Percentiles rank a stretch among this genome's conserved stretches.
phyloP scores from a whole-genome alignment of 2,329 filamentous ascomycete species.

The Trichocomaceae sp. region DNA sequence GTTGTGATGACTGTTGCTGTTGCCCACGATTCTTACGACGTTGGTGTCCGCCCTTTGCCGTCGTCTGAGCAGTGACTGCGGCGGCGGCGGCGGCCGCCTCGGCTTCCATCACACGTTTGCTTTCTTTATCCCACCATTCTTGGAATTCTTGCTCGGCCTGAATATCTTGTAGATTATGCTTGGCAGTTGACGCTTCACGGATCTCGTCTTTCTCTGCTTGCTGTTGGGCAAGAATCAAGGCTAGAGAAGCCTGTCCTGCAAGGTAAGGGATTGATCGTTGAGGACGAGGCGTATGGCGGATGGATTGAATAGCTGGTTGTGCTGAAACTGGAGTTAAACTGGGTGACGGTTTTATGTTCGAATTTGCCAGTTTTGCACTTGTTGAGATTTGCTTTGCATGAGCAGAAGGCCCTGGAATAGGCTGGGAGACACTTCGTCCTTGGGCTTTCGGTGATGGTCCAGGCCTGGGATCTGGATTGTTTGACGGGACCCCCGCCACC shows the following conservation, averaged over 20 bases:
- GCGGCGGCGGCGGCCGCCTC: conserved; percentile 18
- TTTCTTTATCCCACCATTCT: conserved; percentile 48
- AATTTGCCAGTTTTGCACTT: conserved; percentile 16
- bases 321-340: conserved; percentile 14
- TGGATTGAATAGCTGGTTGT: conserved; percentile 32
- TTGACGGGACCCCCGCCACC: conserved; percentile 41
- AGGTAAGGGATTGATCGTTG: conserved; percentile 24
- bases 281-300: conserved; percentile 45
- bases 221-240: conserved; percentile 84
- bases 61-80: conserved; percentile 8
- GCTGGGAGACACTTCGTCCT: conserved; percentile 26
- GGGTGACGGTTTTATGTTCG: conserved; percentile 10
- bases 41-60: conserved; percentile 10
- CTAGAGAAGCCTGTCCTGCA: conserved; percentile 55
- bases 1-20: background rate
- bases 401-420: conserved; percentile 25
- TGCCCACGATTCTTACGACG: conserved; percentile 11
- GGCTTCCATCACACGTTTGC: conserved; percentile 30
- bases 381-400: conserved; percentile 39
- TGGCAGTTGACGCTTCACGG: conserved; percentile 70
- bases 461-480: conserved; percentile 6
- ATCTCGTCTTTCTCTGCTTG: conserved; percentile 75
- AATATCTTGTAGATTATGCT: conserved; percentile 86
- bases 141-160: conserved; percentile 96
- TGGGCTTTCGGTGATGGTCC: conserved; percentile 15